Evolutionary conservation across 208 protist species (phyloP).

Genomic region (Leishmania tarentolae): DNA sequence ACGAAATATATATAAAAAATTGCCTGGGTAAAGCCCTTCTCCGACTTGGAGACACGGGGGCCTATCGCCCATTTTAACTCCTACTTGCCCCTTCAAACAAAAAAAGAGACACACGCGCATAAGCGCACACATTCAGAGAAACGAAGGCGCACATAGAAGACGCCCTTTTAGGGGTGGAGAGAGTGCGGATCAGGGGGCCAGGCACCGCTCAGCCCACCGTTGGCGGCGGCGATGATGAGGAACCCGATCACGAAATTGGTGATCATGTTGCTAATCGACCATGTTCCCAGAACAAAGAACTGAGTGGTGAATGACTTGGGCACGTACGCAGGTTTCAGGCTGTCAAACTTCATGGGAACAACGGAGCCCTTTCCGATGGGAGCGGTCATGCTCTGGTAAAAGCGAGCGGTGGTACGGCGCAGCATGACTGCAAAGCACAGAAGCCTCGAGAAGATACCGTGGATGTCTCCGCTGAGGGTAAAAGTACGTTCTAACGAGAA

Average conservation of each 20-base stretch:
- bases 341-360: slow-evolving; percentile 81
- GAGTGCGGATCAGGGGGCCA: slow-evolving; percentile 86
- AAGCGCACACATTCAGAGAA: not conserved
- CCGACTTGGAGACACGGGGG: not conserved
- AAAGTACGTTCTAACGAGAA: not conserved
- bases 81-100: not conserved
- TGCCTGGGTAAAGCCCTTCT: not conserved
- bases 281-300: slow-evolving; percentile 79
- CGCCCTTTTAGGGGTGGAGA: slow-evolving; percentile 61
- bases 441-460: slow-evolving; percentile 7
- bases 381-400: slow-evolving; percentile 62
- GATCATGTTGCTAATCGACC: slow-evolving; percentile 81
- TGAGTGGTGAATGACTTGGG: slow-evolving; percentile 81
- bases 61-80: not conserved
- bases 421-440: slow-evolving; percentile 45
- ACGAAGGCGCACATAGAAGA: not conserved
- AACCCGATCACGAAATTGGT: slow-evolving; percentile 76
- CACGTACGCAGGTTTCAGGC: slow-evolving; percentile 78
- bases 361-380: slow-evolving; percentile 83
- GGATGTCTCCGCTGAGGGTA: not conserved
- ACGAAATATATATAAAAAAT: not conserved
- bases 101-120: not conserved
- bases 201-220: slow-evolving; percentile 78
- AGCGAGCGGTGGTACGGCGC: slow-evolving; percentile 48
- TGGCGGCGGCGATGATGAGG: slow-evolving; percentile 77